These are phyloP conservation scores for Waltergamsia citrina DNA, from an alignment of 2,329 filamentous ascomycete species.

Conservation along the genomic window DNA sequence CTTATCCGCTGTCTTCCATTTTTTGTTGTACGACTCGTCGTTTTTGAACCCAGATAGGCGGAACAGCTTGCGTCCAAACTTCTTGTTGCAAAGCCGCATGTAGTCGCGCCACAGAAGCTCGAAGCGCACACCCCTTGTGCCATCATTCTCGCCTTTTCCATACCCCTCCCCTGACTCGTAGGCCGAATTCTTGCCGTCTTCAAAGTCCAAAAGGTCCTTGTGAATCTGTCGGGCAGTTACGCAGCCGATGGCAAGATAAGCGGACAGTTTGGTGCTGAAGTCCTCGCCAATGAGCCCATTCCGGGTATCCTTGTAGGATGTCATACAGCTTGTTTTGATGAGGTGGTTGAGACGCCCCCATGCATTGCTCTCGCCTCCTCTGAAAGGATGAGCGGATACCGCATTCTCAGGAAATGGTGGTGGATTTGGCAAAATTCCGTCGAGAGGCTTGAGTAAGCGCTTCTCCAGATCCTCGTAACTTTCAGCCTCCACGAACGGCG, in stretches of 20 bases:
- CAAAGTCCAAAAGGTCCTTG: constrained; percentile 54
- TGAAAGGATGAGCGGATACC: constrained; percentile 54
- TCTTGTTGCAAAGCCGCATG: constrained; percentile 65
- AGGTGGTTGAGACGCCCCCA: constrained; percentile 50
- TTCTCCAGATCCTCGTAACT: constrained; percentile 41
- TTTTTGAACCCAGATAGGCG: constrained; percentile 52
- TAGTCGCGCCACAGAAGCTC: constrained; percentile 76
- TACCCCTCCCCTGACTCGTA: constrained; percentile 43
- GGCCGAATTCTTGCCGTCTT: constrained; percentile 45
- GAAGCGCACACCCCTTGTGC: constrained; percentile 59
- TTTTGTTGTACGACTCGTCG: constrained; percentile 26
- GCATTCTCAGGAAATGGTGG: constrained; percentile 43
- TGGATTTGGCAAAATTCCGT: constrained; percentile 36
- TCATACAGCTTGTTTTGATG: constrained; percentile 50
- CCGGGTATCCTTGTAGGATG: constrained; percentile 57
- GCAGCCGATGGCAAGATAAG: constrained; percentile 62
- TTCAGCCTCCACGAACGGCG: constrained; percentile 55
- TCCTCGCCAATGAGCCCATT: constrained; percentile 63
- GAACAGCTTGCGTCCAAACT: constrained; percentile 60
- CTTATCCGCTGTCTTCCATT: constrained; percentile 37
- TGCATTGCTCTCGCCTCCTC: constrained; percentile 56
- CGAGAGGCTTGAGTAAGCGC: constrained; percentile 48
- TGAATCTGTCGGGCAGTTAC: constrained; percentile 67
- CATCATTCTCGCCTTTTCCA: constrained; percentile 61
- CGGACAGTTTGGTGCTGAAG: constrained; percentile 69